Percentiles rank a stretch among this genome's conserved stretches.
Conservation (phyloP, 2,329 filamentous ascomycete genomes). For the Claviceps purpurea region DNA sequence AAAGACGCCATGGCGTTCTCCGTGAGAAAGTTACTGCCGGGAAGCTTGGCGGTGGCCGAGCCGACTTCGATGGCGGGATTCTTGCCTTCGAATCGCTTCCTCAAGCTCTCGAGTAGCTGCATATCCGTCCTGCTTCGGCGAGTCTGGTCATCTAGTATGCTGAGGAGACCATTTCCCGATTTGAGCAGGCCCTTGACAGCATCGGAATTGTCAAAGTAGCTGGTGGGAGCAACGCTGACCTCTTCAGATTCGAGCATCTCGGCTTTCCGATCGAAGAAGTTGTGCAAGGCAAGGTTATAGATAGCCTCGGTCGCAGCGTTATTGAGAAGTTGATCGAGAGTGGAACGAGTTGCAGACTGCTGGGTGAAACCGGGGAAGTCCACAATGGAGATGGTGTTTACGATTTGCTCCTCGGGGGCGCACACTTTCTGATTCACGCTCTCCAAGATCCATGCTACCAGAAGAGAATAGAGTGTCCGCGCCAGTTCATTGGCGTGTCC, state of each 20-base stretch:
- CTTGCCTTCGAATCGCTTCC: constrained; percentile 88
- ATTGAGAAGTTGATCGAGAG: constrained; percentile 83
- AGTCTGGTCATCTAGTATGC: constrained; percentile 93
- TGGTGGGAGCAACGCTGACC: constrained; percentile 76
- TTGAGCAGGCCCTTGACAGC: constrained; percentile 86
- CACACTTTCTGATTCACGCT: constrained; percentile 82
- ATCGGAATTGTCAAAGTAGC: constrained; percentile 96
- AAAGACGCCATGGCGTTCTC: constrained; percentile 71
- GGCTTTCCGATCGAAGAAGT: constrained; percentile 89
- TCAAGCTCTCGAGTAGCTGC: constrained; percentile 80
- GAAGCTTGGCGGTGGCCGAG: constrained; percentile 59
- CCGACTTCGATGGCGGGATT: constrained; percentile 79
- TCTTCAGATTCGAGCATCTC: constrained; percentile 92
- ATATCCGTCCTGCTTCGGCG: constrained; percentile 76
- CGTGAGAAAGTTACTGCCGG: constrained; percentile 81
- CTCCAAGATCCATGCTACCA: constrained; percentile 91
- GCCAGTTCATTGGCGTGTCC: constrained; percentile 90
- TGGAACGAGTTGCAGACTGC: constrained; percentile 67
- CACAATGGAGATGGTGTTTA: constrained; percentile 86
- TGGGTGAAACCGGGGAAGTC: constrained; percentile 95
- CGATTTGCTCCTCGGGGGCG: constrained; percentile 73
- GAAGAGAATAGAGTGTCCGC: constrained; percentile 79
- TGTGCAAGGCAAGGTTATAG: constrained; percentile 87
- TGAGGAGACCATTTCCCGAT: constrained; percentile 79
- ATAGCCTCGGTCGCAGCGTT: constrained; percentile 87